A percentile compares a stretch with the other conserved stretches of the same genome.
Conservation (phyloP, 2,329 filamentous ascomycete genomes). For the Alternaria sp. region DNA sequence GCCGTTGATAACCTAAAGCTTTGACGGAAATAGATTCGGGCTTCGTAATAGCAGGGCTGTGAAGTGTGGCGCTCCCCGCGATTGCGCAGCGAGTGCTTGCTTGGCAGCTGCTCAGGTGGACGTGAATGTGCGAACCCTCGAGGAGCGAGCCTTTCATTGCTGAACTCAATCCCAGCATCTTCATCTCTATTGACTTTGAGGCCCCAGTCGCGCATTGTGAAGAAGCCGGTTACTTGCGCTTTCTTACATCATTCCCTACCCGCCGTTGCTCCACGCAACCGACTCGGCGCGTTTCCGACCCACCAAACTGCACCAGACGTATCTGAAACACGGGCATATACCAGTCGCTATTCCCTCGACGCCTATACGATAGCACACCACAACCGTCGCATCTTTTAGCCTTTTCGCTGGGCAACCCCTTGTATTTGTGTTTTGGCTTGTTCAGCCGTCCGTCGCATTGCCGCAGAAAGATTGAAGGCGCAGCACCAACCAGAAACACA, state of each 20-base stretch:
- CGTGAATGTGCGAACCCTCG: background rate
- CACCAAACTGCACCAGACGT: slow-evolving; percentile 28
- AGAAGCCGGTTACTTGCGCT: background rate
- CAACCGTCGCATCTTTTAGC: slow-evolving; percentile 22
- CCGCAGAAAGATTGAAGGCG: slow-evolving; percentile 28
- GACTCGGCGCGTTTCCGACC: slow-evolving; percentile 24
- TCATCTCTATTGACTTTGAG: background rate
- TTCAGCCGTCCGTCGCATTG: slow-evolving; percentile 18
- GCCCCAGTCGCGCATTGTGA: background rate
- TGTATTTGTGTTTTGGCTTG: slow-evolving; percentile 23
- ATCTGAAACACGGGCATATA: slow-evolving; percentile 37
- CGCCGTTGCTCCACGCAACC: slow-evolving; percentile 42
- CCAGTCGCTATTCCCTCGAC: slow-evolving; percentile 19
- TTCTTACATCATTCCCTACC: slow-evolving; percentile 18
- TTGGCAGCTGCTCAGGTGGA: slow-evolving; percentile 7
- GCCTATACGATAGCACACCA: slow-evolving; percentile 22
- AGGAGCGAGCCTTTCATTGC: background rate
- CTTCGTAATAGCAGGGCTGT: slow-evolving; percentile 18
- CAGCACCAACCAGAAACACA: slow-evolving; percentile 18
- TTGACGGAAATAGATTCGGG: slow-evolving; percentile 8
- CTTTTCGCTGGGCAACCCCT: slow-evolving; percentile 13
- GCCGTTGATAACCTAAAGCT: background rate
- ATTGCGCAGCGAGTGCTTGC: slow-evolving; percentile 11
- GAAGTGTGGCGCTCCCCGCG: slow-evolving; percentile 14
- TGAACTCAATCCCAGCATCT: background rate